phyloP scores from a whole-genome alignment of 805 yeast species.

The Candida orba region DNA sequence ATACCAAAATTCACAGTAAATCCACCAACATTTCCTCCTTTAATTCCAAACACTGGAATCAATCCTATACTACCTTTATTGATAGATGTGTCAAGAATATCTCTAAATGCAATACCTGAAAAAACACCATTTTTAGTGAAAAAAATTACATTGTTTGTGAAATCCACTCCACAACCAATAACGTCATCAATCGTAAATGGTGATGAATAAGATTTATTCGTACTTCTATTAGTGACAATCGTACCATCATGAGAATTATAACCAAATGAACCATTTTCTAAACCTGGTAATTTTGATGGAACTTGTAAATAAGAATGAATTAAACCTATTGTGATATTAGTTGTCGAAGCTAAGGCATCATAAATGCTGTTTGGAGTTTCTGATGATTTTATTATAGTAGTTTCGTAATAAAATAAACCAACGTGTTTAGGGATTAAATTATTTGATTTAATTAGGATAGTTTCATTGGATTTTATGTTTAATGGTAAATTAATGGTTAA shows the following conservation, averaged over 20 bases:
- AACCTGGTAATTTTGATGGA: slow-evolving; percentile 38
- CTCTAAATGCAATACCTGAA: slow-evolving; percentile 47
- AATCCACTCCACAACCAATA: slow-evolving; percentile 82
- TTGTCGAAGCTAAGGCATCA: slow-evolving; percentile 23
- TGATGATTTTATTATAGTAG: slow-evolving; percentile 26
- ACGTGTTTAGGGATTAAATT: slow-evolving; percentile 30
- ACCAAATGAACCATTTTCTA: slow-evolving; percentile 42
- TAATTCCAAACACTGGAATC: slow-evolving; percentile 41
- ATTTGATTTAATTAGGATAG: slow-evolving; percentile 26
- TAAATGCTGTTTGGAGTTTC: slow-evolving; percentile 22
- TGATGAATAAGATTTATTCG: slow-evolving; percentile 34
- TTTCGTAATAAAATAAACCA: slow-evolving; percentile 47
- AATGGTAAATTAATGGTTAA: neutral
- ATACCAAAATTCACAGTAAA: slow-evolving; percentile 36
- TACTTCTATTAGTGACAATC: slow-evolving; percentile 31
- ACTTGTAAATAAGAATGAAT: slow-evolving; percentile 26
- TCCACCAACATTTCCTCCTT: slow-evolving; percentile 24
- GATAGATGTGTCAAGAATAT: slow-evolving; percentile 25
- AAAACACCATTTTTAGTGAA: slow-evolving; percentile 76
- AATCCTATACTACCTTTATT: slow-evolving; percentile 18
- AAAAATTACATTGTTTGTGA: slow-evolving; percentile 53
- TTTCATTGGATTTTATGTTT: slow-evolving; percentile 13
- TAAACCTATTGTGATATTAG: slow-evolving; percentile 31
- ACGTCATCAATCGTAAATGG: slow-evolving; percentile 51
- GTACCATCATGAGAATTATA: slow-evolving; percentile 47